Conservation (phyloP, 768 basidiomycete species). For the Auricularia auricula-judae region DNA sequence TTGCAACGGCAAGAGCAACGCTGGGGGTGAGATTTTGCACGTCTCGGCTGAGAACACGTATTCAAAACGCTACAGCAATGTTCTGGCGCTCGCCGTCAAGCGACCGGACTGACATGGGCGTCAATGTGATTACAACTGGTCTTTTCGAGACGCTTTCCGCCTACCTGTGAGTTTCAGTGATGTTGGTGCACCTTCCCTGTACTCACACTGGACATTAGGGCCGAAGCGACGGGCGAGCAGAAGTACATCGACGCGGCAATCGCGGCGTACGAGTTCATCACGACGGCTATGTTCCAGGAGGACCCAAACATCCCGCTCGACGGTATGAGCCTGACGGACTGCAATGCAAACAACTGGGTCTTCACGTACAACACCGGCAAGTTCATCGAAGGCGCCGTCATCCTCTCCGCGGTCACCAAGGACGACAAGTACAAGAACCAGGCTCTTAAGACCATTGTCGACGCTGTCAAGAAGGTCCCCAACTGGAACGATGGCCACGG, state of each 20-base stretch:
- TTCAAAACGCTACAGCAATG: conserved; percentile 17
- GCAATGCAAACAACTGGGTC: conserved; percentile 34
- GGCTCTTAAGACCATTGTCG: conserved; percentile 26
- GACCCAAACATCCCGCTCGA: conserved; percentile 33
- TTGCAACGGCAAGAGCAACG: conserved; percentile 42
- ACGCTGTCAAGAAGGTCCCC: conserved; percentile 29
- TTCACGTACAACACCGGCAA: conserved; percentile 50
- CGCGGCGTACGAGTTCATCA: conserved; percentile 37
- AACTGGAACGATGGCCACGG: conserved; percentile 38
- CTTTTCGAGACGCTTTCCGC: neutral
- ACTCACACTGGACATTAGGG: conserved; percentile 29
- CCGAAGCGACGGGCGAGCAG: conserved; percentile 31
- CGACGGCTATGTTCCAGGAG: conserved; percentile 30
- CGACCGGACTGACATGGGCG: conserved; percentile 35
- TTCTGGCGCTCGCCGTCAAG: conserved; percentile 40
- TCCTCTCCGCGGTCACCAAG: conserved; percentile 32
- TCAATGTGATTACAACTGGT: conserved; percentile 26
- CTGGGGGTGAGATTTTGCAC: conserved; percentile 26
- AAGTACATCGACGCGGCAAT: conserved; percentile 38
- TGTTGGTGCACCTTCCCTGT: neutral
- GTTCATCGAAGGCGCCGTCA: conserved; percentile 38
- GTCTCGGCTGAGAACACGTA: neutral
- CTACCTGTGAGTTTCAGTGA: neutral
- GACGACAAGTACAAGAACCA: conserved; percentile 30
- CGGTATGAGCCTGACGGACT: conserved; percentile 34